phyloP scores from a whole-genome alignment of 768 basidiomycete species.

The Naganishia vishniacii region DNA sequence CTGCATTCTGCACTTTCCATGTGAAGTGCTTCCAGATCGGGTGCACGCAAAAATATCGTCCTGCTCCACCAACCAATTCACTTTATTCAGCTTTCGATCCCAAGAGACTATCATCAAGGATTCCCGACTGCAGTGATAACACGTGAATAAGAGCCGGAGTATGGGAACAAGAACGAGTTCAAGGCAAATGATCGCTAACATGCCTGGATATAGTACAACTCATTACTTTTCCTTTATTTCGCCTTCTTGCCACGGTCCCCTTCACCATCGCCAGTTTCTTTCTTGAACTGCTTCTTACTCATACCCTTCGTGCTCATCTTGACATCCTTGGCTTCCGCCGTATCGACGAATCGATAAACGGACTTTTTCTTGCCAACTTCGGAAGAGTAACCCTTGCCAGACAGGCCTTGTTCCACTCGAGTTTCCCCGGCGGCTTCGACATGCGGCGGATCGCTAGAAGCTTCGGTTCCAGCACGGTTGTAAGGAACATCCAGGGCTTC shows the following conservation, averaged over 20 bases:
- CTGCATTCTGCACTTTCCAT: too few species aligned
- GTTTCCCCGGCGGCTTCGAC: not conserved
- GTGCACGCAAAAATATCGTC: too few species aligned
- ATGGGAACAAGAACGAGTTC: too few species aligned
- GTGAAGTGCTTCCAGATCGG: too few species aligned
- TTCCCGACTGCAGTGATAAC: too few species aligned
- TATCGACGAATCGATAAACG: slow-evolving; percentile 9
- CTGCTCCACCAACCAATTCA: too few species aligned
- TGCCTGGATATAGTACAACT: too few species aligned
- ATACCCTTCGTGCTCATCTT: slow-evolving; percentile 5
- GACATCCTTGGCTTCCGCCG: not conserved
- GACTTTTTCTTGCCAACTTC: slow-evolving; percentile 1
- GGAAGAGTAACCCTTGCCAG: not conserved
- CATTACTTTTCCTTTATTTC: not conserved
- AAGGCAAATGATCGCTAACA: too few species aligned
- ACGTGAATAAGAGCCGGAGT: too few species aligned
- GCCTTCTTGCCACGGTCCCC: not conserved
- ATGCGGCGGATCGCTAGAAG: not conserved
- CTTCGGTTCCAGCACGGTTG: slow-evolving; percentile 7
- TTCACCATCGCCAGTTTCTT: not conserved
- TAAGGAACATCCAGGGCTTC: slow-evolving; percentile 24
- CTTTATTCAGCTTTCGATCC: too few species aligned
- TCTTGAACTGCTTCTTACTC: slow-evolving; percentile 16
- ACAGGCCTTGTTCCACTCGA: too few species aligned
- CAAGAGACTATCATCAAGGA: too few species aligned